phyloP scores from a whole-genome alignment of 192 early-diverging fungal genomes.

The Mortierella antarctica region DNA sequence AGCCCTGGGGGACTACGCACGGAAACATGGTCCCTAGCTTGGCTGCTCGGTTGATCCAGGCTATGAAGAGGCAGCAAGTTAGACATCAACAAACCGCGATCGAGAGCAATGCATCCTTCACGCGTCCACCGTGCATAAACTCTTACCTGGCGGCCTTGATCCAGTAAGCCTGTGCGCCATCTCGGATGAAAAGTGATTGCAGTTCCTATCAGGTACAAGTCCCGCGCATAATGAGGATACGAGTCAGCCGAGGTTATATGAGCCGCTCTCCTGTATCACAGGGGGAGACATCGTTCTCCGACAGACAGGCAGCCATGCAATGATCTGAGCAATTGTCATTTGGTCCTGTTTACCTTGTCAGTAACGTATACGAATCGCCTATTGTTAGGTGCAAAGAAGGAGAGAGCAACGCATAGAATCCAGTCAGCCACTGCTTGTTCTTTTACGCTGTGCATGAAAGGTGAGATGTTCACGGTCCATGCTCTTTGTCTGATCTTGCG shows the following conservation, averaged over 20 bases:
- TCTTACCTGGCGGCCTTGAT: constrained; percentile 41
- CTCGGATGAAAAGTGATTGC: constrained; percentile 52
- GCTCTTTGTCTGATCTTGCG: background rate
- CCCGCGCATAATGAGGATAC: too few species aligned
- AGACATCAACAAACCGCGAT: background rate
- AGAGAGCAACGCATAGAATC: background rate
- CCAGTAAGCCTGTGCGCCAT: constrained; percentile 46
- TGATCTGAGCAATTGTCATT: background rate
- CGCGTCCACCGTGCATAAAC: background rate
- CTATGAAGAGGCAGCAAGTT: constrained; percentile 10
- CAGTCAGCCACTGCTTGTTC: background rate
- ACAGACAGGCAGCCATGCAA: background rate
- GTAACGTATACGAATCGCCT: constrained; percentile 39
- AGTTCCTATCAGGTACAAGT: constrained; percentile 19
- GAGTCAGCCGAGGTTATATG: background rate
- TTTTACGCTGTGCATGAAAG: too few species aligned
- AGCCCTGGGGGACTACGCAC: constrained; percentile 57
- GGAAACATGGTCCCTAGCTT: constrained; percentile 60
- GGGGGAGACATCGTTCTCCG: background rate
- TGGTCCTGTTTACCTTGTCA: constrained; percentile 35
- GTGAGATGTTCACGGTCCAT: too few species aligned
- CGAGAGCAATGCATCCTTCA: background rate
- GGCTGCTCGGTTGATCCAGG: constrained; percentile 59
- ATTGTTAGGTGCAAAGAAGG: constrained; percentile 25
- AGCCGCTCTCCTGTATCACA: constrained; percentile 1